Evolutionary conservation across 148 eudicot species (phyloP).

Genomic region (Euryodendron excelsum): DNA sequence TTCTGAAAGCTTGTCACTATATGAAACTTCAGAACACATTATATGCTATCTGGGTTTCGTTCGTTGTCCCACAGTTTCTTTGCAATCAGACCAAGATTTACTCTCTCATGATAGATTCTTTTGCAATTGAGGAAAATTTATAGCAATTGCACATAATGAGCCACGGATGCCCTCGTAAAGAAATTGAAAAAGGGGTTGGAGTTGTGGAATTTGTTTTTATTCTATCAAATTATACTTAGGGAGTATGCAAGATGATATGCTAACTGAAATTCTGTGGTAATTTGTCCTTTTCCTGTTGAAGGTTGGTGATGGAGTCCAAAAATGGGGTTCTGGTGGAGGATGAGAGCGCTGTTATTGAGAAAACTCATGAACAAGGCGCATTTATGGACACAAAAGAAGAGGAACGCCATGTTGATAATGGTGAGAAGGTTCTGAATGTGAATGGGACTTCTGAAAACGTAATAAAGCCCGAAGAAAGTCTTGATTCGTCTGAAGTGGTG

Average conservation of each 20-base stretch:
- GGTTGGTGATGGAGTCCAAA: constrained; percentile 50
- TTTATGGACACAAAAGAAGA: too few relatives aligned
- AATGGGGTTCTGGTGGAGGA: constrained; percentile 49
- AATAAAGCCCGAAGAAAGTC: constrained; percentile 27
- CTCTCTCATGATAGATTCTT: not conserved
- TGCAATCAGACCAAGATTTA: not conserved
- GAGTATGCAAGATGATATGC: not conserved
- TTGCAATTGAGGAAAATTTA: not conserved
- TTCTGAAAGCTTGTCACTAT: not conserved
- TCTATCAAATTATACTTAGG: not conserved
- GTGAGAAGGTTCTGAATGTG: constrained; percentile 29
- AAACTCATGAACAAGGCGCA: constrained; percentile 31
- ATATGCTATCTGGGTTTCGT: constrained; percentile 11
- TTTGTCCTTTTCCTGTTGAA: not conserved
- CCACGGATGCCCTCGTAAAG: too few relatives aligned
- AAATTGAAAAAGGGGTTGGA: too few relatives aligned
- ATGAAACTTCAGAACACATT: not conserved
- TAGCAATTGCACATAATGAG: not conserved
- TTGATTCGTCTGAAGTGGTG: constrained; percentile 25
- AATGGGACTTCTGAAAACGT: constrained; percentile 25
- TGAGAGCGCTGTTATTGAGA: constrained; percentile 38
- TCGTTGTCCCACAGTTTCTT: not conserved
- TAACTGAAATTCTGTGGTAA: not conserved
- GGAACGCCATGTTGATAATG: constrained; percentile 28
- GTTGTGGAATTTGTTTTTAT: not conserved